Base-by-base conservation (phyloP, 306 rosid species). In the Vachellia pachyceras region DNA sequence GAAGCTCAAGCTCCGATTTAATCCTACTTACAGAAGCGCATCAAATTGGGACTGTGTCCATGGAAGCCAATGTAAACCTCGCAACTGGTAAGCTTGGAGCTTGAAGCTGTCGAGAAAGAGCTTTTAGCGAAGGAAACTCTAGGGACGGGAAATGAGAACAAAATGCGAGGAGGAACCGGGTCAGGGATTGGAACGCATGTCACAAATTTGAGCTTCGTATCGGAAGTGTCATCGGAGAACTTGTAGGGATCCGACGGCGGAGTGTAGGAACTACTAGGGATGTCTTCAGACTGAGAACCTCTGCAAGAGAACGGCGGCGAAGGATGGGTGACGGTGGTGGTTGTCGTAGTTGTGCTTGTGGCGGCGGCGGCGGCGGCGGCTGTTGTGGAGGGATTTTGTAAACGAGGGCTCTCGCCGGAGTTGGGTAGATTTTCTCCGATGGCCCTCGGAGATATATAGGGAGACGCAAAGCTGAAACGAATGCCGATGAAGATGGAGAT, bases 171-270 rank as follows among this genome's bases (percentile, higher is more conserved):
- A 20, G 92, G 90, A 20, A 83, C 85, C 33, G 89, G 15, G 79
- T 84, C 91, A 13, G 89, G 77, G 54, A 82, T 78, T 12, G 89
- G 80, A 52, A 84, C 84, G 65, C 90, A 85, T 22, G 90, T 82
- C 44, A 89, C 80, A 39, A 54, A 90, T 76, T 86, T 91, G 85
- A 89, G 77, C 70, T 80, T 84, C 35, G 88, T 79, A 68, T 88
- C 94, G 35, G 87, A 41, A 52, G 84, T 74, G 73, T 86, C 87
- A 73, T 92, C 97, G 69, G 91, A 90, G 72, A 76, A 94, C 75
- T 92, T 97, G 49, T 89, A 94, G 29, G 52, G 94, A 79, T 94
- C 98, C 11, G 98, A 88, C 54, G 97, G 98, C 2, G 98, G 96
- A 35, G 98, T 92, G 83, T 94, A 92, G 74, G 96, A 94, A 76